Conservation (phyloP, 2,329 filamentous ascomycete genomes). For the Stenocarpella maydis region DNA sequence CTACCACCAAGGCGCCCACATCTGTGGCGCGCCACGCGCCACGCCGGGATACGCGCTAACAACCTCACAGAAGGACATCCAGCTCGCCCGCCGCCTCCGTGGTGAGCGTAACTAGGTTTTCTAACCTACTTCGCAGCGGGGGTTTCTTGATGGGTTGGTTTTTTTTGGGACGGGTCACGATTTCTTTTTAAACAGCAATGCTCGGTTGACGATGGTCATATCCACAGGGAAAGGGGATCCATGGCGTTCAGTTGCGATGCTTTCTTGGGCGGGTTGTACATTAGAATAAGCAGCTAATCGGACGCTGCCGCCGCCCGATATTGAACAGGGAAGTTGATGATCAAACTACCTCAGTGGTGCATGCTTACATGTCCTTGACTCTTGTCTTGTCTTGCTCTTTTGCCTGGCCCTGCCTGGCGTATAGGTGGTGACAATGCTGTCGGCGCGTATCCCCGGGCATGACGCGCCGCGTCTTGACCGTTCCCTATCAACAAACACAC, state of each 20-base stretch:
- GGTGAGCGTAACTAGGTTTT: constrained; percentile 83
- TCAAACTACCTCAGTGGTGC: constrained; percentile 33
- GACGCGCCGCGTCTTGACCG: background rate
- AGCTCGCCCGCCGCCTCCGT: constrained; percentile 92
- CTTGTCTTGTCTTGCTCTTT: no score
- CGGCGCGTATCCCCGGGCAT: fast-evolving
- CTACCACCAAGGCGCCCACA: background rate
- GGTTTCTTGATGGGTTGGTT: constrained; percentile 39
- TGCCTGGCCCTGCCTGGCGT: no score
- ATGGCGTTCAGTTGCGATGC: constrained; percentile 53
- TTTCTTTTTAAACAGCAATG: constrained; percentile 49
- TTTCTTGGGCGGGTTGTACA: constrained; percentile 52
- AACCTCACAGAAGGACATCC: constrained; percentile 81
- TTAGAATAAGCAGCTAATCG: constrained; percentile 47
- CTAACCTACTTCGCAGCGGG: constrained; percentile 34
- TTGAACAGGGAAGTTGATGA: constrained; percentile 40
- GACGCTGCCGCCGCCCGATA: constrained; percentile 41
- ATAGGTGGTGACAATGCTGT: background rate
- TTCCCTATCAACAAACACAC: background rate
- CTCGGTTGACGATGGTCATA: constrained; percentile 49
- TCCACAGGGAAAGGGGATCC: constrained; percentile 50
- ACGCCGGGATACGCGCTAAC: constrained; percentile 44
- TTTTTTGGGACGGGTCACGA: constrained; percentile 51
- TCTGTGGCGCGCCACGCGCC: background rate
- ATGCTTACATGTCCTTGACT: no score